Evolutionary conservation across 192 early-diverging fungal genomes (phyloP).

Genomic region (Chytriomyces sp.): DNA sequence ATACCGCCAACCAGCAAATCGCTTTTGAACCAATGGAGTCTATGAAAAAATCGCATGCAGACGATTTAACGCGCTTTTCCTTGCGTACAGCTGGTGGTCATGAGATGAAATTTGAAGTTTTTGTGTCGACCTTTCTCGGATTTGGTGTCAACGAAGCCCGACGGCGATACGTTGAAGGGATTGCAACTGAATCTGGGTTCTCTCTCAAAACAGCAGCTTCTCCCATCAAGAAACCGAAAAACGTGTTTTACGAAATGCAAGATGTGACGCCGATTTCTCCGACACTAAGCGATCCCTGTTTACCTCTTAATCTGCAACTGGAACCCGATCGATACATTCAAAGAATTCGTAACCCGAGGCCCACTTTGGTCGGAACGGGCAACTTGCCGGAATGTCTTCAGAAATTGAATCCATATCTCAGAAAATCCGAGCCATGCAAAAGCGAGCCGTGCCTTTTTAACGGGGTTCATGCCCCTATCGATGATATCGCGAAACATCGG

Average conservation of each 20-base stretch:
- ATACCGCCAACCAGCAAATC: slow-evolving; percentile 68
- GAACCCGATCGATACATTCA: slow-evolving; percentile 4
- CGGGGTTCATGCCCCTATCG: slow-evolving; percentile 86
- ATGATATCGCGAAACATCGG: slow-evolving; percentile 65
- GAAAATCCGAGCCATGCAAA: slow-evolving; percentile 76
- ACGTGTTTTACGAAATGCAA: neutral
- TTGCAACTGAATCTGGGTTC: slow-evolving; percentile 14
- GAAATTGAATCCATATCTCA: slow-evolving; percentile 67
- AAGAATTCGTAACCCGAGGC: neutral
- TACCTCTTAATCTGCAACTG: slow-evolving; percentile 44
- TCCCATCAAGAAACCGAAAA: neutral
- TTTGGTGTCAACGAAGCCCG: slow-evolving; percentile 95
- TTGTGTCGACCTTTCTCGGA: slow-evolving; percentile 92
- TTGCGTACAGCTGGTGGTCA: slow-evolving; percentile 73
- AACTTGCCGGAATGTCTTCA: slow-evolving; percentile 44
- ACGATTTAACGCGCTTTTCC: slow-evolving; percentile 73
- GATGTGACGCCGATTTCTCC: neutral
- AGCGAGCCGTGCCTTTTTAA: slow-evolving; percentile 89
- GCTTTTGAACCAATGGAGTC: slow-evolving; percentile 84
- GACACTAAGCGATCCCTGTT: slow-evolving; percentile 48
- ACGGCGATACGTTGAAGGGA: slow-evolving; percentile 73
- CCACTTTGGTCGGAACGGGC: slow-evolving; percentile 52
- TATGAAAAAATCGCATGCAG: slow-evolving; percentile 63
- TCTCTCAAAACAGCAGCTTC: neutral
- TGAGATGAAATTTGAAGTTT: slow-evolving; percentile 69